Evolutionary conservation across 169 alveolate genomes (phyloP).

Genomic region (Plasmodium relictum): DNA sequence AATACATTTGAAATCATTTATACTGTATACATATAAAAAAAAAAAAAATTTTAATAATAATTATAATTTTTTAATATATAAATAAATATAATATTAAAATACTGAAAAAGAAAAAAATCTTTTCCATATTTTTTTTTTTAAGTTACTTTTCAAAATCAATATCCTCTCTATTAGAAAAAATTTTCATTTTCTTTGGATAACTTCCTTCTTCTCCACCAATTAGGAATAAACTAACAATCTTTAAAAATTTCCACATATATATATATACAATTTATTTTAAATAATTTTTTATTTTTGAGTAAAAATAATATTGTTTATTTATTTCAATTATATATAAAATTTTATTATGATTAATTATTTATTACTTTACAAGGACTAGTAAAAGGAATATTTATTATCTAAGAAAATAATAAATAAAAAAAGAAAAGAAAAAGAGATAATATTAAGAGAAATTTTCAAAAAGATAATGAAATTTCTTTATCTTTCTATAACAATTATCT

Average conservation of each 20-base stretch:
- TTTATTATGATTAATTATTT: background rate
- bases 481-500: background rate
- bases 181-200: constrained; percentile 82
- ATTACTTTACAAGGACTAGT: constrained; percentile 85
- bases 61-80: no score
- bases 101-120: background rate
- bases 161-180: constrained; percentile 83
- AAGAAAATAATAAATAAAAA: no score
- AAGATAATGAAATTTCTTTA: background rate
- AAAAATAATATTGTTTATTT: no score
- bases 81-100: background rate
- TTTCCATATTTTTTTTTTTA: background rate
- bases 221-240: constrained; percentile 80
- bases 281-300: no score
- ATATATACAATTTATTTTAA: no score
- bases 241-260: no score
- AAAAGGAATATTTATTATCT: constrained; percentile 83
- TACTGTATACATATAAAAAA: constrained; percentile 37
- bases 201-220: constrained; percentile 87
- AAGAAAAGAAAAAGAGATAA: background rate
- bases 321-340: no score
- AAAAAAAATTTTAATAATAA: no score
- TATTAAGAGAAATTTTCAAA: no score
- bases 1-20: constrained; percentile 79
- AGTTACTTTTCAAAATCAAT: constrained; percentile 83